Conservation (phyloP, 768 basidiomycete species). For the Mycena crocata region DNA sequence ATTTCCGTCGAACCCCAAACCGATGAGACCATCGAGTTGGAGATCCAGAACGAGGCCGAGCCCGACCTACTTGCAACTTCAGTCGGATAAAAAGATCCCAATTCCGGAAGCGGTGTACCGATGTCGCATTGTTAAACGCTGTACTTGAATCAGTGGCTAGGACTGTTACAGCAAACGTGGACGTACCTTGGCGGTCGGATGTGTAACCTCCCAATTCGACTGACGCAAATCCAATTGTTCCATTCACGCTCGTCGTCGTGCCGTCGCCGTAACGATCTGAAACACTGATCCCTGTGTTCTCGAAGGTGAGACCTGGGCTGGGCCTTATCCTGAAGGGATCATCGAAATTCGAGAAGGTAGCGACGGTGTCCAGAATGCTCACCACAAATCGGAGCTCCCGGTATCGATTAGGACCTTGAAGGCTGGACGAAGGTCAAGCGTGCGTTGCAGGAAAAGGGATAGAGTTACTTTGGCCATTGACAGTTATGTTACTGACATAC, state of each 20-base stretch:
- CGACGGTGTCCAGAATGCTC: neutral
- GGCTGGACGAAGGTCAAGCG: neutral
- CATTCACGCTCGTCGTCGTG: neutral
- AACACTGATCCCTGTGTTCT: neutral
- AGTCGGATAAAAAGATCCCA: too few species aligned
- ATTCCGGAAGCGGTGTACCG: too few species aligned
- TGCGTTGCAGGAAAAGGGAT: too few species aligned
- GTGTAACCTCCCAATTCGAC: neutral
- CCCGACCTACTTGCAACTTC: too few species aligned
- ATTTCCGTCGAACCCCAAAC: neutral
- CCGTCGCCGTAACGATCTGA: neutral
- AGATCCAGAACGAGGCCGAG: neutral
- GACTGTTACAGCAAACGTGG: neutral
- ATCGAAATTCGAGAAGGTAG: neutral
- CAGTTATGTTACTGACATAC: slow-evolving; percentile 6
- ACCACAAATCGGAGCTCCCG: neutral
- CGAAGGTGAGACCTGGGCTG: neutral
- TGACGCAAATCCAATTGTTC: slow-evolving; percentile 5
- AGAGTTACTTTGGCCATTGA: neutral
- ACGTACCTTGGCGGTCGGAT: neutral
- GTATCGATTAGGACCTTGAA: neutral
- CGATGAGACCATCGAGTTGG: neutral
- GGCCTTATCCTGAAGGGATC: neutral
- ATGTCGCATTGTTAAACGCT: neutral
- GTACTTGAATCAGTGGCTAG: neutral